Percentiles rank a stretch among this genome's conserved stretches.
phyloP scores from a whole-genome alignment of 805 yeast species.

The Lachancea sp. region DNA sequence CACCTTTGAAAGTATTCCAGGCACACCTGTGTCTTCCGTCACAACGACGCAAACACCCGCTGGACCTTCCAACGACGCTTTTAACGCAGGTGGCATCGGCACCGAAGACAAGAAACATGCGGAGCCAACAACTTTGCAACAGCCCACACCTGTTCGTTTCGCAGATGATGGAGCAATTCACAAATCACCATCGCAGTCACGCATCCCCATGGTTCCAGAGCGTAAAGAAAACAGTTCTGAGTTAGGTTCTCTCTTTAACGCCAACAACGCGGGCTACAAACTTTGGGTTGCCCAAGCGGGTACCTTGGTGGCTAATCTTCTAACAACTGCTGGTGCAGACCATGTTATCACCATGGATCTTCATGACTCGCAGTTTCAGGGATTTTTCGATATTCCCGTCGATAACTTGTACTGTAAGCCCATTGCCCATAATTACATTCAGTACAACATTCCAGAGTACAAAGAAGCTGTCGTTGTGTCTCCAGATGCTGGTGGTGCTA shows the following conservation, averaged over 20 bases:
- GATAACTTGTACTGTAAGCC: conserved; percentile 91
- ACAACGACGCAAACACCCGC: conserved; percentile 21
- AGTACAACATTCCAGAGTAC: conserved; percentile 68
- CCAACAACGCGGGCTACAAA: conserved; percentile 63
- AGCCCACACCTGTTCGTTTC: conserved; percentile 8
- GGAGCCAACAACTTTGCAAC: conserved; percentile 12
- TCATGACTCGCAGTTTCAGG: conserved; percentile 97
- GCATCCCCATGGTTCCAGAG: conserved; percentile 34
- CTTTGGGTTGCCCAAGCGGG: conserved; percentile 97
- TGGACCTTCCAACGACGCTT: conserved; percentile 1
- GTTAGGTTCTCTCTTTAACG: conserved; percentile 32
- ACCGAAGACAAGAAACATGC: neutral
- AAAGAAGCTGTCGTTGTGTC: conserved; percentile 86
- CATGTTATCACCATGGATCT: conserved; percentile 96
- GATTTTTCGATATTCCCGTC: conserved; percentile 93
- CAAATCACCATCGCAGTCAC: conserved; percentile 22
- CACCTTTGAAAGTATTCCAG: conserved; percentile 47
- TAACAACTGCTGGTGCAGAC: conserved; percentile 92
- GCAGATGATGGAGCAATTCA: conserved; percentile 10
- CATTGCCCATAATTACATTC: conserved; percentile 75
- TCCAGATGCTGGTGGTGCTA: conserved; percentile 99
- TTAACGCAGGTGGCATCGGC: neutral
- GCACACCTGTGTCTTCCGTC: conserved; percentile 37
- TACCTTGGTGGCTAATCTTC: conserved; percentile 77
- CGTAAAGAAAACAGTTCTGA: conserved; percentile 22